Conservation (phyloP, 169 alveolate species). For the Miamiensis avidus region DNA sequence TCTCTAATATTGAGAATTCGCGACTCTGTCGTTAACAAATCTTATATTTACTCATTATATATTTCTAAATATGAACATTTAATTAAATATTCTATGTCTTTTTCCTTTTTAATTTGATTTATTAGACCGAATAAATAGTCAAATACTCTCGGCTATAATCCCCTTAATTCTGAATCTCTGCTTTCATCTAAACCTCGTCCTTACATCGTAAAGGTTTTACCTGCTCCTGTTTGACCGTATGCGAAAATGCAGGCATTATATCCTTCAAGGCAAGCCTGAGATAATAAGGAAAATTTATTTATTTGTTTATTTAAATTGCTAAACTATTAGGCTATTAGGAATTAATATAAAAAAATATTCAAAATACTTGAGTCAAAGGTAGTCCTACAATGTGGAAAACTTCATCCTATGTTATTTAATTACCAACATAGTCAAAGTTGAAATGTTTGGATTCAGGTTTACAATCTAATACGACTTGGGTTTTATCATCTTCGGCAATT, state of each 20-base stretch:
- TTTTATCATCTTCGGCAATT: background rate
- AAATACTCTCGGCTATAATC: constrained; percentile 51
- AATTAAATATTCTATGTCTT: constrained; percentile 24
- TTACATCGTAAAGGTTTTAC: constrained; percentile 62
- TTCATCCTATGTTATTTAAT: background rate
- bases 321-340: too few species aligned
- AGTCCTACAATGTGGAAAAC: background rate
- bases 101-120: constrained; percentile 23
- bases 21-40: constrained; percentile 55
- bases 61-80: constrained; percentile 71
- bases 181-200: constrained; percentile 31
- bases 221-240: constrained; percentile 63
- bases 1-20: constrained; percentile 69
- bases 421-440: background rate
- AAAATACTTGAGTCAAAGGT: background rate
- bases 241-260: constrained; percentile 57
- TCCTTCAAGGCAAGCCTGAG: constrained; percentile 29
- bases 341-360: too few species aligned
- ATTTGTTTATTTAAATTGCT: background rate
- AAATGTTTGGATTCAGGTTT: background rate
- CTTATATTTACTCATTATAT: constrained; percentile 79
- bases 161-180: constrained; percentile 7
- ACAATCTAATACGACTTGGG: background rate
- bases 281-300: background rate
- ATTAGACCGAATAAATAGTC: constrained; percentile 51